Evolutionary conservation across 768 basidiomycete genomes (phyloP).

Genomic region (Rossbeevera mucosa): DNA sequence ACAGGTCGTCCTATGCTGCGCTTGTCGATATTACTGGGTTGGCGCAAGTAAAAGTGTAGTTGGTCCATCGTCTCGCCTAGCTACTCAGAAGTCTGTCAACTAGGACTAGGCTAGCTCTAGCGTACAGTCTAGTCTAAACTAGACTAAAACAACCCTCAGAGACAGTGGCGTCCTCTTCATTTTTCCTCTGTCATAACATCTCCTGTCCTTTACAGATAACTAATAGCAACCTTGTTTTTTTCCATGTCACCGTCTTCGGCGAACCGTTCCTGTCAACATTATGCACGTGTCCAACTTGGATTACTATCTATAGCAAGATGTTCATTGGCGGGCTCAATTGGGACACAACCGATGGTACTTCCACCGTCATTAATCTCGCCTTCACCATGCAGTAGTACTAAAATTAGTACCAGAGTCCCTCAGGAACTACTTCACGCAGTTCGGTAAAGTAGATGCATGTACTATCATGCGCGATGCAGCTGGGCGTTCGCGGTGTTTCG

Average conservation of each 20-base stretch:
- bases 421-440: slow-evolving; percentile 89
- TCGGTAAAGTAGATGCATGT: slow-evolving; percentile 94
- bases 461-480: slow-evolving; percentile 98
- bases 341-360: slow-evolving; percentile 98
- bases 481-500: slow-evolving; percentile 94
- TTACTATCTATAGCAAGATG: slow-evolving; percentile 82
- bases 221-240: slow-evolving; percentile 65
- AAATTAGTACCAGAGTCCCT: slow-evolving; percentile 56
- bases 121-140: slow-evolving; percentile 77
- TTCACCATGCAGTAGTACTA: slow-evolving; percentile 41
- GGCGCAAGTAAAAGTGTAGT: slow-evolving; percentile 36
- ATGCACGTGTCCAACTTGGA: slow-evolving; percentile 22
- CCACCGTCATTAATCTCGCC: slow-evolving; percentile 35
- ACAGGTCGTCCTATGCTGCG: slow-evolving; percentile 11
- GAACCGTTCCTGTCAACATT: slow-evolving; percentile 23
- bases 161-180: slow-evolving; percentile 71
- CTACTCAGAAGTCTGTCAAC: slow-evolving; percentile 53
- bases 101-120: slow-evolving; percentile 73
- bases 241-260: slow-evolving; percentile 30
- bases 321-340: slow-evolving; percentile 99
- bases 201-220: slow-evolving; percentile 68
- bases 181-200: slow-evolving; percentile 54
- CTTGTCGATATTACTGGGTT: slow-evolving; percentile 24
- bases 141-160: slow-evolving; percentile 56
- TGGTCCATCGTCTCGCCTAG: slow-evolving; percentile 39